Evolutionary conservation across 805 yeast species (phyloP).

Genomic region (Debaryomyces prosopidis): DNA sequence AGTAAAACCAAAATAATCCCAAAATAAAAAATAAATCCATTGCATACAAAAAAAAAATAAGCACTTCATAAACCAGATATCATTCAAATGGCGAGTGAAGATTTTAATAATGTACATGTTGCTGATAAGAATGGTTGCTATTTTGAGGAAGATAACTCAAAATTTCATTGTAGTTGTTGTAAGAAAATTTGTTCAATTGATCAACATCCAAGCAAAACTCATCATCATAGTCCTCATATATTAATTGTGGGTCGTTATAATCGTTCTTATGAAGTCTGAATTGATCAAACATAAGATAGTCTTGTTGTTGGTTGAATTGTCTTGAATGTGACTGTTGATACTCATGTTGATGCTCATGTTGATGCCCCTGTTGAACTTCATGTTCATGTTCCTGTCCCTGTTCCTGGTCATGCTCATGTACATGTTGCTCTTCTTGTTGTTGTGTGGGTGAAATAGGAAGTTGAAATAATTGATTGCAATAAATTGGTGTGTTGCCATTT

Average conservation of each 20-base stretch:
- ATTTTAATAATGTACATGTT: constrained; percentile 1
- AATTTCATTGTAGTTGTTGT: constrained; percentile 6
- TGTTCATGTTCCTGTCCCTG: constrained; percentile 4
- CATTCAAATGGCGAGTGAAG: no score
- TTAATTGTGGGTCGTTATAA: background rate
- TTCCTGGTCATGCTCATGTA: constrained; percentile 2
- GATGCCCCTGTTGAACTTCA: constrained; percentile 3
- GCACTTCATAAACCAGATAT: no score
- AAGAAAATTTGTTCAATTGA: constrained; percentile 27
- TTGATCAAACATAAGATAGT: constrained; percentile 8
- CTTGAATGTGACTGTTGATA: constrained; percentile 2
- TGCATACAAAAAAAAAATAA: background rate
- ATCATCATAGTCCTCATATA: constrained; percentile 40
- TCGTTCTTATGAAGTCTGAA: background rate
- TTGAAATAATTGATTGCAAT: constrained; percentile 1
- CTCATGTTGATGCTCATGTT: constrained; percentile 1
- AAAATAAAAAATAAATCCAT: background rate
- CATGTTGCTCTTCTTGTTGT: constrained; percentile 1
- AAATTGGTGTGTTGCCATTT: constrained; percentile 5
- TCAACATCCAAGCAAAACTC: constrained; percentile 45
- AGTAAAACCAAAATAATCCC: background rate
- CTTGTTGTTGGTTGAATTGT: background rate
- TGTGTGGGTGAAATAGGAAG: constrained; percentile 3
- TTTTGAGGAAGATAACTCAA: constrained; percentile 5
- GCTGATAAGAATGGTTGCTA: background rate